Evolutionary conservation across 2,329 filamentous ascomycete genomes (phyloP).

Genomic region (Cladobotryum protrusum): DNA sequence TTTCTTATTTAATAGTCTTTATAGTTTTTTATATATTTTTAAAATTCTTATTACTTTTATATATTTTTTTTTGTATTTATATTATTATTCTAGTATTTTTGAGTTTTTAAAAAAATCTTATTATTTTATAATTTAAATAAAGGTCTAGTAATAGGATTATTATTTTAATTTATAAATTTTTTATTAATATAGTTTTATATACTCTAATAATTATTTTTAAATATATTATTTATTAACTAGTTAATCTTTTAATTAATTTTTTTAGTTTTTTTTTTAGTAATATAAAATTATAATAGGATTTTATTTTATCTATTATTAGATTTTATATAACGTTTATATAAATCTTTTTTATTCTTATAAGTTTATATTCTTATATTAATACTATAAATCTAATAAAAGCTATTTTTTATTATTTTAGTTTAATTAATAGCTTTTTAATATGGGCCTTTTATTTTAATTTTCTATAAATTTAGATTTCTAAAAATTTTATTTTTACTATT

Average conservation of each 20-base stretch:
- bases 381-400: no score
- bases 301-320: neutral
- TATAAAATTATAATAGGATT: neutral
- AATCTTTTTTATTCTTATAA: no score
- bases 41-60: neutral
- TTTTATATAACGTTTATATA: no score
- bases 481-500: no score
- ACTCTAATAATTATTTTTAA: neutral
- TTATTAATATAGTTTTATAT: neutral
- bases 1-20: neutral
- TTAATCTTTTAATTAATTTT: neutral
- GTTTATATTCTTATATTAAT: no score
- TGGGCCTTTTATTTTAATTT: no score
- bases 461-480: neutral
- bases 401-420: no score
- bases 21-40: neutral
- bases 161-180: neutral
- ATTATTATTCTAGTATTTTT: neutral
- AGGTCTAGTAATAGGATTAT: neutral
- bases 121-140: neutral
- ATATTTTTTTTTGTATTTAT: neutral
- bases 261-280: neutral
- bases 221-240: neutral
- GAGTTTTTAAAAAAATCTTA: neutral
- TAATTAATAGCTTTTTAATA: no score